Base-by-base conservation (phyloP, 208 protist genomes). In the Naegleria lovaniensis region DNA sequence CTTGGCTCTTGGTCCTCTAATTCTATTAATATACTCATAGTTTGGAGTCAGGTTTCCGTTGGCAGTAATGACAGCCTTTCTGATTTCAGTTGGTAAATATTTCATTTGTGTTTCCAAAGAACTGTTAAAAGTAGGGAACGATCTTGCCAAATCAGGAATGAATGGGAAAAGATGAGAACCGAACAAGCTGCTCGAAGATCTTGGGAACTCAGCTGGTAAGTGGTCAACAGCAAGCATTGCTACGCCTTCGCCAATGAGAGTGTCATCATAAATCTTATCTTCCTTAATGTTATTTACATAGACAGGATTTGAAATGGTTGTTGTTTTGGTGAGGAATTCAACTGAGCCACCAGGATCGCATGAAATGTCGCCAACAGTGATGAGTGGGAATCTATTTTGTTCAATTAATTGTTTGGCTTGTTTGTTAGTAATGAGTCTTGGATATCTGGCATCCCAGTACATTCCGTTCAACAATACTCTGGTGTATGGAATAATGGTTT, bases 371-470 rank as follows among this genome's bases (percentile, higher is more conserved):
- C 91, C 93, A 43, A 97, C 75, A 38, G 22, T 84, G 38, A 96
- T 48, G 16, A 96, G 90, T 25, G 92, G 79, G 29, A 79, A 59
- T n/a, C 92, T 55, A 51, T 85, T 88, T 19, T 75, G n/a, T 25
- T 90, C 59, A 36, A 76, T 83, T 39, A 96, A 58, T 75, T 92
- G 59, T 22, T 90, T 55, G 43, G 93, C 93, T 91, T 97, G 94
- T 39, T 92, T 89, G 25, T 48, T 93, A 15, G 95, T 95, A 39
- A 97, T 90, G 19, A 97, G 92, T 59, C 94, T 92, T 43, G 96
- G 95, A 91, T 92, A 97, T 75, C 92, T 91, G 0, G 38, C 58
- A 79, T 97, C 95, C 96, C 96, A 97, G 91, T 97, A 97, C 89
- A 96, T 95, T 55, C 93, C 90, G 90, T 96, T 96, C 7, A 97